A percentile compares a stretch with the other conserved stretches of the same genome.
These are phyloP conservation scores for Ricinus communis DNA, from an alignment of 345 rosid genomes.

Conservation along the genomic window DNA sequence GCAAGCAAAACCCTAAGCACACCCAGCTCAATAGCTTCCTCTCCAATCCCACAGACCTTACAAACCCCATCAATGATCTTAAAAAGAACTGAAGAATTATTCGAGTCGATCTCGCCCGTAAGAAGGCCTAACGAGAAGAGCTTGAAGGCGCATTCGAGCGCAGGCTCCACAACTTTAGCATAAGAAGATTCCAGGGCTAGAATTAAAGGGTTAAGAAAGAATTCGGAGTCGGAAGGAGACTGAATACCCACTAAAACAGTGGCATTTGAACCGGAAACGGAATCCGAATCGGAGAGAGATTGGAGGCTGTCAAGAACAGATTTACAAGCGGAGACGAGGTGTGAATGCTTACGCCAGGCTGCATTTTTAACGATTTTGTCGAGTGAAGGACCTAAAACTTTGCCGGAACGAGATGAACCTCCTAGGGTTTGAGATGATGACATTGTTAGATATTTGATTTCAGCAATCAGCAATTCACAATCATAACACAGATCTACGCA, in stretches of 20 bases:
- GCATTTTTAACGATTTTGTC: slow-evolving; percentile 94
- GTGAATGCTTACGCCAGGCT: slow-evolving; percentile 92
- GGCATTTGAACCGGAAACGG: slow-evolving; percentile 53
- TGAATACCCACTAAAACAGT: too few species aligned
- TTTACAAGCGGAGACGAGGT: slow-evolving; percentile 80
- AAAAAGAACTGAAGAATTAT: slow-evolving; percentile 18
- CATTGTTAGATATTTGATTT: slow-evolving; percentile 39
- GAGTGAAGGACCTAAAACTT: slow-evolving; percentile 69
- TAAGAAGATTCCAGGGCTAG: slow-evolving; percentile 72
- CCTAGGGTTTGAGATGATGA: slow-evolving; percentile 71
- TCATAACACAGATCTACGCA: slow-evolving; percentile 15
- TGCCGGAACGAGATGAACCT: slow-evolving; percentile 76
- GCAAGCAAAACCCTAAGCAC: slow-evolving; percentile 77
- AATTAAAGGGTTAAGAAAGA: slow-evolving; percentile 58
- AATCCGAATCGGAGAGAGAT: slow-evolving; percentile 40
- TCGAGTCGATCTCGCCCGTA: slow-evolving; percentile 51
- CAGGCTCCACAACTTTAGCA: slow-evolving; percentile 73
- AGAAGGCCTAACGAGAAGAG: slow-evolving; percentile 70
- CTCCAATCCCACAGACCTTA: slow-evolving; percentile 64
- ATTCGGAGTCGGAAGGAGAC: slow-evolving; percentile 63
- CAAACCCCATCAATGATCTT: slow-evolving; percentile 53
- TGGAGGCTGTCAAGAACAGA: slow-evolving; percentile 81
- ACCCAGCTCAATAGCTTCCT: slow-evolving; percentile 69
- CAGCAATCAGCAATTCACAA: too few species aligned
- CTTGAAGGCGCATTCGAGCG: slow-evolving; percentile 75